A percentile compares a stretch with the other conserved stretches of the same genome.
phyloP scores from a whole-genome alignment of 2,329 filamentous ascomycete species.

The Penicillium sp. region DNA sequence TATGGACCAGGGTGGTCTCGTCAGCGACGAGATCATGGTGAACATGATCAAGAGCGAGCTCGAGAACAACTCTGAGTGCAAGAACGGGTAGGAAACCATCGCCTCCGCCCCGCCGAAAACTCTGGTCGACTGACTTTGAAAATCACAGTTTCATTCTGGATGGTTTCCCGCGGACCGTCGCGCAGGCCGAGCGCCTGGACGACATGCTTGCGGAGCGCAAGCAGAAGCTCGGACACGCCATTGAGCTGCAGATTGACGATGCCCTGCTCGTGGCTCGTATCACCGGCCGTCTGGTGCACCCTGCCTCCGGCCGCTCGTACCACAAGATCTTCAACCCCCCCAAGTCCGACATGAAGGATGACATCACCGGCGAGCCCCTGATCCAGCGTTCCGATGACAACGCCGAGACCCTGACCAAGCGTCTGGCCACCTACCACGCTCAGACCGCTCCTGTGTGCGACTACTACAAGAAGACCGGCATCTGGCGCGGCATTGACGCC shows the following conservation, averaged over 20 bases:
- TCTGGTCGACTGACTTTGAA: slow-evolving; percentile 8
- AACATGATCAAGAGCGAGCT: slow-evolving; percentile 99
- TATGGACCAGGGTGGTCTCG: slow-evolving; percentile 96
- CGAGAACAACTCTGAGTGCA: slow-evolving; percentile 89
- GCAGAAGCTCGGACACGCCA: slow-evolving; percentile 85
- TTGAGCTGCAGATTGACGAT: slow-evolving; percentile 97
- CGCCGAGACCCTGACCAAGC: slow-evolving; percentile 90
- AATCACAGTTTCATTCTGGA: slow-evolving; percentile 85
- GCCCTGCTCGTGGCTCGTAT: slow-evolving; percentile 88
- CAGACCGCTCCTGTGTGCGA: slow-evolving; percentile 89
- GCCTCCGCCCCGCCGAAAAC: slow-evolving; percentile 12
- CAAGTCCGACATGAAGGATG: slow-evolving; percentile 89
- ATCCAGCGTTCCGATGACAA: slow-evolving; percentile 98
- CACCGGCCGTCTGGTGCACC: slow-evolving; percentile 92
- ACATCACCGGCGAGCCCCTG: slow-evolving; percentile 91
- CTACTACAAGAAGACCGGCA: slow-evolving; percentile 96
- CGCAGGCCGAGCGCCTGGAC: slow-evolving; percentile 91
- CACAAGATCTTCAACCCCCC: slow-evolving; percentile 99
- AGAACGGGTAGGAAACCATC: slow-evolving; percentile 68
- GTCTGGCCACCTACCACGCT: slow-evolving; percentile 83
- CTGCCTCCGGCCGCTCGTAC: slow-evolving; percentile 91
- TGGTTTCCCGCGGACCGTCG: slow-evolving; percentile 94
- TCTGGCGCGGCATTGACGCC: slow-evolving; percentile 93
- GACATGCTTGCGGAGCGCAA: slow-evolving; percentile 74
- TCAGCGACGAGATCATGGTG: slow-evolving; percentile 98